phyloP scores from a whole-genome alignment of 345 rosid genomes.

The Eucalyptus regnans region DNA sequence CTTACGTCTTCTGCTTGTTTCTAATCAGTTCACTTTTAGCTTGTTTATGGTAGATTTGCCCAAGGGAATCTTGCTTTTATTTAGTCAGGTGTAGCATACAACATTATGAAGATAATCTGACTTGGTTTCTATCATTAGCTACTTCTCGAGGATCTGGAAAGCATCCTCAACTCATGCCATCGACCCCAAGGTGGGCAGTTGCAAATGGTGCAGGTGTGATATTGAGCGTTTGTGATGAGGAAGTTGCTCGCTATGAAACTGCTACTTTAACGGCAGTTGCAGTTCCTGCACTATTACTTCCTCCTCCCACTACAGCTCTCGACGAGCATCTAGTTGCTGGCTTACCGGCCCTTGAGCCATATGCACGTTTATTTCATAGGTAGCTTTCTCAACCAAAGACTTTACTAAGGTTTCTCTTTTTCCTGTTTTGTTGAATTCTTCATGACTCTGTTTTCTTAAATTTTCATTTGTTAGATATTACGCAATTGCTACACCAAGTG shows the following conservation, averaged over 20 bases:
- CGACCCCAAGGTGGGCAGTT: slow-evolving; percentile 98
- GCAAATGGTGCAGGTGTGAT: slow-evolving; percentile 99
- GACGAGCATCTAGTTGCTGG: slow-evolving; percentile 99
- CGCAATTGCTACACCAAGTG: slow-evolving; percentile 97
- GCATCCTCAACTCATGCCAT: slow-evolving; percentile 91
- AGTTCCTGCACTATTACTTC: slow-evolving; percentile 96
- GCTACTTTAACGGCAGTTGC: slow-evolving; percentile 91
- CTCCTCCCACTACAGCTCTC: slow-evolving; percentile 90
- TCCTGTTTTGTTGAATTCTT: neutral
- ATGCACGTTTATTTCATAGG: slow-evolving; percentile 94
- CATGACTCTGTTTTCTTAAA: neutral
- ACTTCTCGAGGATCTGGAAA: slow-evolving; percentile 94
- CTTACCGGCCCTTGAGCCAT: slow-evolving; percentile 96
- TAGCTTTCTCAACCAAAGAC: slow-evolving; percentile 7
- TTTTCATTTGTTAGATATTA: slow-evolving; percentile 49
- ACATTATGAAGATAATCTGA: neutral
- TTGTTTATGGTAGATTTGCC: neutral
- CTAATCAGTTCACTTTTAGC: neutral
- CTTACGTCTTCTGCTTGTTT: neutral
- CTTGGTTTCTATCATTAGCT: slow-evolving; percentile 17
- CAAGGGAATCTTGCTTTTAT: neutral
- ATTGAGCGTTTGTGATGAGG: slow-evolving; percentile 94
- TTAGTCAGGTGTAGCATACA: neutral
- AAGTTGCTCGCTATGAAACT: slow-evolving; percentile 93
- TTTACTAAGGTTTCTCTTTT: neutral